A percentile compares a stretch with the other conserved stretches of the same genome.
Evolutionary conservation across 2,329 filamentous ascomycete species (phyloP).

Genomic region (Tympanopsis confertula): DNA sequence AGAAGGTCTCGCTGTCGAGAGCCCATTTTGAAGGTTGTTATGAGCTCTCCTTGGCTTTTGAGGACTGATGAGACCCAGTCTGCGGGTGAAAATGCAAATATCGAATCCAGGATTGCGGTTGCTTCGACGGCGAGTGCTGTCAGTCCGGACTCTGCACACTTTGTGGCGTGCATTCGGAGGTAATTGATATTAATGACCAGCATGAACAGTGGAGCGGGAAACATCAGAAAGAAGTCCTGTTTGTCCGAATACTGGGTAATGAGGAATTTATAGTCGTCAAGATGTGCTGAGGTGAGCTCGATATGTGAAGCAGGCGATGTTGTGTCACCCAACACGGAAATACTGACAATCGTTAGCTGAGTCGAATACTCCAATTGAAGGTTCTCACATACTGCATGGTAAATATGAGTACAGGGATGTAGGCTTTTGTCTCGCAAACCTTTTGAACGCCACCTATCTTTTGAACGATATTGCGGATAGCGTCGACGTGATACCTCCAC

Average conservation of each 20-base stretch:
- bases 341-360: constrained; percentile 10
- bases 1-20: not conserved
- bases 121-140: constrained; percentile 7
- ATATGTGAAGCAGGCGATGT: constrained; percentile 20
- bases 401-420: constrained; percentile 12
- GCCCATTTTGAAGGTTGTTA: too few relatives aligned
- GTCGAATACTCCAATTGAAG: not conserved
- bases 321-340: constrained; percentile 20
- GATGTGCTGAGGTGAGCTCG: constrained; percentile 9
- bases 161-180: constrained; percentile 13
- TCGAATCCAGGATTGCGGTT: constrained; percentile 10
- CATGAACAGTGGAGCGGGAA: constrained; percentile 16
- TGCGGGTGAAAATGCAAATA: constrained; percentile 15
- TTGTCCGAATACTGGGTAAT: constrained; percentile 8
- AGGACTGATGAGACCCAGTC: constrained; percentile 15
- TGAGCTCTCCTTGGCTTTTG: constrained; percentile 11
- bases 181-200: constrained; percentile 22
- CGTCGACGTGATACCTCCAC: constrained; percentile 22
- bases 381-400: constrained; percentile 12
- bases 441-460: constrained; percentile 17
- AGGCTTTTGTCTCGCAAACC: constrained; percentile 7
- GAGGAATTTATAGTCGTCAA: constrained; percentile 13
- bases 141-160: not conserved
- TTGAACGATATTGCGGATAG: constrained; percentile 14
- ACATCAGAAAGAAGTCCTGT: constrained; percentile 13